Evolutionary conservation across 2,329 filamentous ascomycete genomes (phyloP), one percentile per base, ranked within the genome.

Genomic region (Aspergillus texensis): DNA sequence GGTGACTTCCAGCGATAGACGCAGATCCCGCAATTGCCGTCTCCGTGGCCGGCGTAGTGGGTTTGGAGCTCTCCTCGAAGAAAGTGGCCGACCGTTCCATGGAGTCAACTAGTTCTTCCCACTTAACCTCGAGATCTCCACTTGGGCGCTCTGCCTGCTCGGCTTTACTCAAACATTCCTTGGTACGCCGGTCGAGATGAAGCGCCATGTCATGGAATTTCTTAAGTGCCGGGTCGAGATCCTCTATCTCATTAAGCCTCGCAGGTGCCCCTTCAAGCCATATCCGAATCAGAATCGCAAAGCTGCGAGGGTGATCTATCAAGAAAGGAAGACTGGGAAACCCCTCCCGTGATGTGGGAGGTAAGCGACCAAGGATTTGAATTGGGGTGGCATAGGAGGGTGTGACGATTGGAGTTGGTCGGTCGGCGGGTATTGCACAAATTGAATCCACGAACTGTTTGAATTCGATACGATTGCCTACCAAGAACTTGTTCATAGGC

Each of bases 321-420:
- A 99, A 85, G 75, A 96, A 97, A 0, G 95, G 95, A 16, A 99
- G 83, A 53, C 92, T 95, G 0, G 94, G 94, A 71, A 97, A 97
- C 0, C 95, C 95, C 80, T 99, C 95, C 61, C 92, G 88, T 10
- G 92, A 92, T 0, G 90, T 89, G 11, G 90, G 88, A 9, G 92
- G 90, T 16, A 98, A 81, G 0, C 95, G 90, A 50, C 90, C 89
- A 48, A 96, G 86, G 65, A 99, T 98, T 11, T 94, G 93, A 60
- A 95, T 88, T 0, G 95, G 95, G 0, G 95, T 97, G 56, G 92
- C 94, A 79, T 98, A 99, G 2, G 92, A 93, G 1, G 93, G 91
- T 1, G 92, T 91, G 10, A 93, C 84, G 10, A 87, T 82, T 45
- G 87, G 83, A 52, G 84, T 81, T n/a, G 83, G 84, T 56, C 87